phyloP scores from a whole-genome alignment of 192 early-diverging fungal genomes.

The Piromyces finnis region DNA sequence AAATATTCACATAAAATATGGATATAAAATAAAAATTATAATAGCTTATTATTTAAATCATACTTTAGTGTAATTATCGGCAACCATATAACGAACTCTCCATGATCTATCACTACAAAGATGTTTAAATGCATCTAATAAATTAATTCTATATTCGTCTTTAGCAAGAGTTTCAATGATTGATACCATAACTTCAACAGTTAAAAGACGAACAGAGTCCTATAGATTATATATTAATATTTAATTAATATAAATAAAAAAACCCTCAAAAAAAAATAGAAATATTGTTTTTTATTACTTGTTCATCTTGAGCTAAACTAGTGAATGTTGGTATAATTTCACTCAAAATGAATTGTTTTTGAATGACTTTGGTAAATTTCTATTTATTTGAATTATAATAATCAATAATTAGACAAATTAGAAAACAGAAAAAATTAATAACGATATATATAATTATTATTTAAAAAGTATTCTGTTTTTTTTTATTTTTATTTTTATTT shows the following conservation, averaged over 20 bases:
- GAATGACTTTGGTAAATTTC: slow-evolving; percentile 49
- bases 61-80: slow-evolving; percentile 84
- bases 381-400: slow-evolving; percentile 4
- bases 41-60: too few relatives aligned
- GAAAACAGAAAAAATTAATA: background rate
- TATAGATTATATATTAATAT: slow-evolving; percentile 34
- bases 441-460: background rate
- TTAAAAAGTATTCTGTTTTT: too few relatives aligned
- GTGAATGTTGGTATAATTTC: slow-evolving; percentile 82
- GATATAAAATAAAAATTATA: too few relatives aligned
- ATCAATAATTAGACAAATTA: too few relatives aligned
- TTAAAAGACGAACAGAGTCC: slow-evolving; percentile 93
- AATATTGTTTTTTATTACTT: too few relatives aligned
- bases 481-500: background rate
- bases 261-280: too few relatives aligned
- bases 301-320: slow-evolving; percentile 53
- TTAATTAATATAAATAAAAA: too few relatives aligned
- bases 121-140: slow-evolving; percentile 49
- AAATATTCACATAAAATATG: too few relatives aligned
- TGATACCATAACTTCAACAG: slow-evolving; percentile 77
- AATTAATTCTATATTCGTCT: slow-evolving; percentile 58
- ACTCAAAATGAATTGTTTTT: slow-evolving; percentile 55
- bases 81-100: slow-evolving; percentile 98
- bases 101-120: slow-evolving; percentile 88
- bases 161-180: slow-evolving; percentile 63